Evolutionary conservation across 148 eudicot genomes (phyloP).

Genomic region (Amaranthus hypochondriacus): DNA sequence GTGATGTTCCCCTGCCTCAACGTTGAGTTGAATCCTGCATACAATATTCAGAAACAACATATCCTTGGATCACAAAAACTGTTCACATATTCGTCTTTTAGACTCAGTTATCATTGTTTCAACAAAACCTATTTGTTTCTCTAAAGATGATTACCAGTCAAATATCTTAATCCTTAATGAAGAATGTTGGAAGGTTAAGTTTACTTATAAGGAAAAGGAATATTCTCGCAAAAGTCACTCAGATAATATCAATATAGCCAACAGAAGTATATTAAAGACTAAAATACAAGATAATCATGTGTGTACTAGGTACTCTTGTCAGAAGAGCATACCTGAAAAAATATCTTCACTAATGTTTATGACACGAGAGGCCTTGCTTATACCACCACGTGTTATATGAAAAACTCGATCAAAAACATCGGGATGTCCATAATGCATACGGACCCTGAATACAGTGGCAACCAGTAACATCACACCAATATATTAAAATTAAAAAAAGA

Average conservation of each 20-base stretch:
- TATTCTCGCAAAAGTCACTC: not conserved
- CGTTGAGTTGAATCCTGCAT: conserved; percentile 94
- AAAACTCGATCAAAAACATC: conserved; percentile 98
- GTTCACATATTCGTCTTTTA: too few species aligned
- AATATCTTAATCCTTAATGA: too few species aligned
- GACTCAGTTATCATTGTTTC: too few species aligned
- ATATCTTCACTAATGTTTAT: conserved; percentile 99
- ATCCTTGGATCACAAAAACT: not conserved
- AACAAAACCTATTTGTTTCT: too few species aligned
- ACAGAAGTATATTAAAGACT: not conserved
- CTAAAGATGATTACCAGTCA: too few species aligned
- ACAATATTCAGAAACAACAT: conserved; percentile 4
- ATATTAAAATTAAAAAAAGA: not conserved
- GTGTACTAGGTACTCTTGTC: not conserved
- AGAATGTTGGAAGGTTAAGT: too few species aligned
- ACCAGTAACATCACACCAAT: not conserved
- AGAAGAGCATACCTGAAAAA: conserved; percentile 55
- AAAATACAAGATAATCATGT: not conserved
- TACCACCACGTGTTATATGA: conserved; percentile 97
- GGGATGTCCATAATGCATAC: conserved; percentile 99
- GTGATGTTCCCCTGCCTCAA: conserved; percentile 95
- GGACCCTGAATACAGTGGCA: conserved; percentile 53
- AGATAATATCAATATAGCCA: not conserved
- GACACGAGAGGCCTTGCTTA: conserved; percentile 98
- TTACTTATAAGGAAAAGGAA: too few species aligned